These are phyloP conservation scores for Iris pallida DNA, from an alignment of 116 monocot genomes.

Conservation along the genomic window DNA sequence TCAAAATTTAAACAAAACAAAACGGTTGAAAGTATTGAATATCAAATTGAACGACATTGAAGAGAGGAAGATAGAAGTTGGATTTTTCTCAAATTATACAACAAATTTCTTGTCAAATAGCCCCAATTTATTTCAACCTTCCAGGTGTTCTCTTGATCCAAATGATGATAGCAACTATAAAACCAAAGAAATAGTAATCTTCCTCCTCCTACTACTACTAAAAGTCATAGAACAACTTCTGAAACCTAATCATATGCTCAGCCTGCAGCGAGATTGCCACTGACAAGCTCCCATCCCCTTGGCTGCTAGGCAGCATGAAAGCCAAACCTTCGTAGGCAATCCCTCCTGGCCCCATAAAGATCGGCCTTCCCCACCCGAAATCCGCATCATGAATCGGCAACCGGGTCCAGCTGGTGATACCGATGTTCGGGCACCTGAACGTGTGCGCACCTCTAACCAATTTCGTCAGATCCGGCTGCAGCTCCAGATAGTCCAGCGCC, in stretches of 20 bases:
- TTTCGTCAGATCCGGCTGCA: conserved; percentile 70
- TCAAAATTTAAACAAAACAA: too few relatives aligned
- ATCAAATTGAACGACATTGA: too few relatives aligned
- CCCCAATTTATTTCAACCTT: too few relatives aligned
- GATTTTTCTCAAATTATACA: too few relatives aligned
- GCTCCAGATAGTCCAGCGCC: conserved; percentile 75
- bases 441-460: conserved; percentile 86
- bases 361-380: conserved; percentile 87
- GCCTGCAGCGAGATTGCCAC: conserved; percentile 73
- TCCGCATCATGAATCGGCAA: conserved; percentile 89
- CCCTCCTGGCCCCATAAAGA: conserved; percentile 93
- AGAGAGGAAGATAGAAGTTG: too few relatives aligned
- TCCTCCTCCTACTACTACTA: neutral
- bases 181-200: neutral
- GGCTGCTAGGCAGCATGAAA: conserved; percentile 67
- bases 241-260: conserved; percentile 68
- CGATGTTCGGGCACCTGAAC: conserved; percentile 82
- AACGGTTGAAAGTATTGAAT: too few relatives aligned
- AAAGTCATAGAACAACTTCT: conserved; percentile 56
- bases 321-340: conserved; percentile 88
- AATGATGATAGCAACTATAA: neutral
- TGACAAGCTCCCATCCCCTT: conserved; percentile 53
- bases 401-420: conserved; percentile 80
- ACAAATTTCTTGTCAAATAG: too few relatives aligned
- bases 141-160: neutral